These are phyloP conservation scores for Podila epicladia DNA, from an alignment of 192 early-diverging fungal species.

Conservation along the genomic window DNA sequence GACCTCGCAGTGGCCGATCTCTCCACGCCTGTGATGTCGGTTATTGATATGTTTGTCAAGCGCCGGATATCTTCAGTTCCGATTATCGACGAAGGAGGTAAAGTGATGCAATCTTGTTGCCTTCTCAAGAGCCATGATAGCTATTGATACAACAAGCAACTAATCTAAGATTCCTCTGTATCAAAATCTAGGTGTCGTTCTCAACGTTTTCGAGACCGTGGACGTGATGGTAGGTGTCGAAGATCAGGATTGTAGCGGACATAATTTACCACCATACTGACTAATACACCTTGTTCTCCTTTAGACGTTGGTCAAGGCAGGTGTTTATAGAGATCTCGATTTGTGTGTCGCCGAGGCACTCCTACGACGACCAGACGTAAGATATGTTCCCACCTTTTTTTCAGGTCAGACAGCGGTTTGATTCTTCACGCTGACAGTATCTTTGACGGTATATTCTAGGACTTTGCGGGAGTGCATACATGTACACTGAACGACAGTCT, in stretches of 20 bases:
- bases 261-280: not conserved
- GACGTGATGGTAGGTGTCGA: conserved; percentile 85
- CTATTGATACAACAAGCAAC: not conserved
- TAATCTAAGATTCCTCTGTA: not conserved
- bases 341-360: conserved; percentile 90
- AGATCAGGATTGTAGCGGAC: not conserved
- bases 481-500: conserved; percentile 90
- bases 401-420: too few relatives aligned
- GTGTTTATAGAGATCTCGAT: conserved; percentile 80
- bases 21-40: conserved; percentile 85
- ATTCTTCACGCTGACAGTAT: conserved; percentile 29
- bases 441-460: conserved; percentile 36
- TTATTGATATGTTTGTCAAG: conserved; percentile 94
- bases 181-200: conserved; percentile 66
- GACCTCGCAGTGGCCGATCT: conserved; percentile 83
- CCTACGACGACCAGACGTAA: conserved; percentile 74
- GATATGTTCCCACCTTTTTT: too few relatives aligned
- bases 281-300: not conserved
- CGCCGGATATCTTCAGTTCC: conserved; percentile 92
- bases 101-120: not conserved
- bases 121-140: not conserved
- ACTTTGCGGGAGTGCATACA: conserved; percentile 94
- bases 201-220: conserved; percentile 97
- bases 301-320: conserved; percentile 73
- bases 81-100: conserved; percentile 87